phyloP scores from a whole-genome alignment of 306 rosid genomes.

The Calophaca sinica region DNA sequence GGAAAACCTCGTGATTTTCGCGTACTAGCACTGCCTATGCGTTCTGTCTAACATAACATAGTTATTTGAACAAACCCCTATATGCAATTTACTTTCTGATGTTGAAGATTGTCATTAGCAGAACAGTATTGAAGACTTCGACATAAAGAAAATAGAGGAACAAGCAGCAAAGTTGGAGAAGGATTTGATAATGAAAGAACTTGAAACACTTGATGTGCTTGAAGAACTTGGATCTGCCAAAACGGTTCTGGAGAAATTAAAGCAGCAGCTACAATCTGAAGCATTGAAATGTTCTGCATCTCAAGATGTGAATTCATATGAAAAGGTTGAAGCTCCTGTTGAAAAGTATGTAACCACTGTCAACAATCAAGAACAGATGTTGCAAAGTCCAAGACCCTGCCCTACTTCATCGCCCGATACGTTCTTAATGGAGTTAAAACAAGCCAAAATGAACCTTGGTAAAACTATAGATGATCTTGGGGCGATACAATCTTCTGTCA shows the following conservation, averaged over 20 bases:
- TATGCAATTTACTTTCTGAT: constrained; percentile 45
- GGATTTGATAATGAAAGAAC: constrained; percentile 92
- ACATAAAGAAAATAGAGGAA: constrained; percentile 89
- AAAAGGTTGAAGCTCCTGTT: constrained; percentile 53
- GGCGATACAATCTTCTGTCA: constrained; percentile 81
- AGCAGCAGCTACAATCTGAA: constrained; percentile 80
- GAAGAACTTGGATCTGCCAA: constrained; percentile 93
- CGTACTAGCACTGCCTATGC: background rate
- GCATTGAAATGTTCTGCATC: constrained; percentile 63
- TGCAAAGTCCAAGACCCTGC: constrained; percentile 59
- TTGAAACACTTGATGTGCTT: constrained; percentile 93
- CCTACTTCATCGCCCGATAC: constrained; percentile 57
- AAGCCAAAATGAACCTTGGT: constrained; percentile 80
- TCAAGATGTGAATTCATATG: constrained; percentile 46
- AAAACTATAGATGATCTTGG: constrained; percentile 86
- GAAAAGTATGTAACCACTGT: constrained; percentile 38
- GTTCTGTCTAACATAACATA: background rate
- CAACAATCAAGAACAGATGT: constrained; percentile 47
- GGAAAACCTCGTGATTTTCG: background rate
- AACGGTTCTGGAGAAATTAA: constrained; percentile 79
- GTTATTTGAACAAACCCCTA: background rate
- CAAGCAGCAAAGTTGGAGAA: constrained; percentile 94
- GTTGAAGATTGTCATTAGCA: constrained; percentile 55
- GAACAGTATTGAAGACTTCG: constrained; percentile 70
- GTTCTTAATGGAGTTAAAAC: constrained; percentile 77